Percentiles rank a stretch among this genome's conserved stretches.
These are phyloP conservation scores for Pisolithus marmoratus DNA, from an alignment of 768 basidiomycete species.

Conservation along the genomic window DNA sequence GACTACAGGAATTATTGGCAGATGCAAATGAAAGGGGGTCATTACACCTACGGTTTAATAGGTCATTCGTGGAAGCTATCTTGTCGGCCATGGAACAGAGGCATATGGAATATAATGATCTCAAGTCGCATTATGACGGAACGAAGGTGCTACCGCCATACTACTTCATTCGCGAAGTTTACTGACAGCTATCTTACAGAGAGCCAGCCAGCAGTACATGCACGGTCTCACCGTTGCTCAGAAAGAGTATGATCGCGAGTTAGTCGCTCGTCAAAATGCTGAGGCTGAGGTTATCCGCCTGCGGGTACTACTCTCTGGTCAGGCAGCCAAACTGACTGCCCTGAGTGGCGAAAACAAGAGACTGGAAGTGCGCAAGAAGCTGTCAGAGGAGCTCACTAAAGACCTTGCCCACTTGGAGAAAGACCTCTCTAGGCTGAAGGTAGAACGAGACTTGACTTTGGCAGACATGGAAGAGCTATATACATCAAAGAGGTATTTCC, in stretches of 20 bases:
- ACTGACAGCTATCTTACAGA: slow-evolving; percentile 38
- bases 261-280: slow-evolving; percentile 81
- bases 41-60: slow-evolving; percentile 64
- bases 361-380: slow-evolving; percentile 72
- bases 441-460: slow-evolving; percentile 85
- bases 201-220: slow-evolving; percentile 87
- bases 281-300: slow-evolving; percentile 89
- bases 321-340: slow-evolving; percentile 82
- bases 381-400: slow-evolving; percentile 72
- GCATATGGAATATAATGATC: slow-evolving; percentile 50
- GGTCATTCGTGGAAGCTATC: slow-evolving; percentile 66
- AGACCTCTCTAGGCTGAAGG: slow-evolving; percentile 81
- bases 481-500: slow-evolving; percentile 58
- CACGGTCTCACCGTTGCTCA: slow-evolving; percentile 91
- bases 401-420: slow-evolving; percentile 76
- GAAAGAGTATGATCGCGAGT: slow-evolving; percentile 89
- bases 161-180: neutral
- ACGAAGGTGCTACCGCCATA: slow-evolving; percentile 59
- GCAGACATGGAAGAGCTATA: slow-evolving; percentile 92
- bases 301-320: slow-evolving; percentile 80
- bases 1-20: slow-evolving; percentile 56
- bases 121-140: slow-evolving; percentile 78
- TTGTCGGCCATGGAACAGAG: slow-evolving; percentile 60
- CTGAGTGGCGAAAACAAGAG: slow-evolving; percentile 73
- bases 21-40: slow-evolving; percentile 56